Base-by-base conservation (phyloP, 805 yeast species). In the Yamadazyma paraphyllophila region DNA sequence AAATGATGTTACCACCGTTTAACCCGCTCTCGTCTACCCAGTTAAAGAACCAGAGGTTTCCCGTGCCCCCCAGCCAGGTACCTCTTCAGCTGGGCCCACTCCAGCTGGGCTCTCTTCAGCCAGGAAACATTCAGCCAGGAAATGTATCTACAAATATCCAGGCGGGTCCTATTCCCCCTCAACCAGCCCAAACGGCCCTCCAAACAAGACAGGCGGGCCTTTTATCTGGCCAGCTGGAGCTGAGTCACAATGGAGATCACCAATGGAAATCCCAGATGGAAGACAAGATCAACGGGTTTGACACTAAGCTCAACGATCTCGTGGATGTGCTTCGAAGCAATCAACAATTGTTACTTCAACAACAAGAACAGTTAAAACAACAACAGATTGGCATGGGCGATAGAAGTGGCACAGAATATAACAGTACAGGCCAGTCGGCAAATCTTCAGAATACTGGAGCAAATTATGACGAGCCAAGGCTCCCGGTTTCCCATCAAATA, bases 251-350 rank as follows among this genome's bases (percentile, higher is more conserved):
- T 10, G 20, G 26, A 6, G 43, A 35, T 17, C 27, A 13, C 14
- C 31, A 36, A 1, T 71, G 76, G 76, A 63, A 63, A 40, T 24
- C 53, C 9, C 60, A 58, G 41, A 63, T 71, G 48, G 76, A 71
- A 44, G 51, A 47, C 41, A 62, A 65, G 31, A 64, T 72, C 36
- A 56, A 56, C 42, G 55, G 61, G 1, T 70, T 72, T 47, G 76
- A 71, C 41, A 56, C 57, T 25, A 71, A 69, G 47, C 54, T 72
- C 32, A 63, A 59, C 47, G 71, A 64, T 39, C 58, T 72, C 39
- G 68, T 72, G 6, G 71, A 64, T 17, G 56, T 67, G 1, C 48
- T 71, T 26, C 62, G 56, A 36, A 48, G 55, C 2, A 70, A 69
- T 45, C 75, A 70, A 44, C 56, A 55, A 34, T 48, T 60, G 3